phyloP scores from a whole-genome alignment of 2,329 filamentous ascomycete genomes.

The Rhynchosporium graminicola region DNA sequence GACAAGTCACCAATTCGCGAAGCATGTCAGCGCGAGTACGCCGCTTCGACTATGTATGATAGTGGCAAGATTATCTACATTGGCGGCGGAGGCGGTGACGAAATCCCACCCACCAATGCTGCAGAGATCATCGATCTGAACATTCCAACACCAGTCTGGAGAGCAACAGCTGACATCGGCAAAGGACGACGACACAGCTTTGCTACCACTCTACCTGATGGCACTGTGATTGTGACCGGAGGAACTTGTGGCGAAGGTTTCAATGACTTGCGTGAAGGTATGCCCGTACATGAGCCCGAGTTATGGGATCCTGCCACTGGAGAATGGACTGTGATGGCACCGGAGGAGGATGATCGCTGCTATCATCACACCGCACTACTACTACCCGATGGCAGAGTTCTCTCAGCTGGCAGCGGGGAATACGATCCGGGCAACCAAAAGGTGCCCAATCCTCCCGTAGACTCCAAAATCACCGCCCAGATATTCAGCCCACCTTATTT shows the following conservation, averaged over 20 bases:
- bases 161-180: conserved; percentile 8
- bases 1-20: conserved; percentile 11
- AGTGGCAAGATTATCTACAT: conserved; percentile 18
- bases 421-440: conserved; percentile 15
- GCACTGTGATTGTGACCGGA: conserved; percentile 19
- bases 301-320: conserved; percentile 15
- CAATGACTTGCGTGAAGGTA: conserved; percentile 13
- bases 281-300: conserved; percentile 15
- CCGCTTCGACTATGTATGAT: conserved; percentile 17
- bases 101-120: conserved; percentile 12
- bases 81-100: conserved; percentile 18
- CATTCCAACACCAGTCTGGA: conserved; percentile 9
- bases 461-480: conserved; percentile 13
- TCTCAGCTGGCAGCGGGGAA: conserved; percentile 18
- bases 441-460: conserved; percentile 2
- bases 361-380: conserved; percentile 19
- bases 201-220: conserved; percentile 17
- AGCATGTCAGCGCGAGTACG: conserved; percentile 17
- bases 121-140: conserved; percentile 20
- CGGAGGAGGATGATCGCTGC: conserved; percentile 15
- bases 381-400: conserved; percentile 18
- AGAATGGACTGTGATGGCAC: conserved; percentile 18
- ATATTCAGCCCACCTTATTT: conserved; percentile 19
- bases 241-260: conserved; percentile 12
- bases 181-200: conserved; percentile 15